phyloP scores from a whole-genome alignment of 768 basidiomycete species.

The Auriscalpium orientale region DNA sequence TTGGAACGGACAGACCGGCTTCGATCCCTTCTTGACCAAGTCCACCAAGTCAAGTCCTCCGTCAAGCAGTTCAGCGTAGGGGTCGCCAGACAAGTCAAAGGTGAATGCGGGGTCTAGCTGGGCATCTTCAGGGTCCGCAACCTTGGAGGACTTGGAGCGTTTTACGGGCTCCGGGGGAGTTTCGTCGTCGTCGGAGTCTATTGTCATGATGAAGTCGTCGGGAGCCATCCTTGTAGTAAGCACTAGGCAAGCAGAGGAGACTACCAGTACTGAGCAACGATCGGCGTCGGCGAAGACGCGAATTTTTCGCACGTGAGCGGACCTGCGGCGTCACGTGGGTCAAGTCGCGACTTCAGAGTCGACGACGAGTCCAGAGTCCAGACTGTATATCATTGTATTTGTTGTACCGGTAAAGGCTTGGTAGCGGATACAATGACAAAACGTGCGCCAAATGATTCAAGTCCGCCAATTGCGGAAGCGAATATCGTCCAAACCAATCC shows the following conservation, averaged over 20 bases:
- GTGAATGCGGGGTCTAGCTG: slow-evolving; percentile 75
- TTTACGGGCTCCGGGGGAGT: slow-evolving; percentile 2
- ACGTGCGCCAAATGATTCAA: slow-evolving; percentile 31
- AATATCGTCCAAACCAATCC: slow-evolving; percentile 40
- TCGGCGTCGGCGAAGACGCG: no score
- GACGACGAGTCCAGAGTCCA: no score
- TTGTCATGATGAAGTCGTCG: slow-evolving; percentile 74
- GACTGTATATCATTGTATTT: no score
- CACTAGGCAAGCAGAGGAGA: background rate
- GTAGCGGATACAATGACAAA: slow-evolving; percentile 38
- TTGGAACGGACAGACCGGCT: slow-evolving; percentile 40
- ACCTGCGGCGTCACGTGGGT: no score
- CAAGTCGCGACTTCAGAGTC: no score
- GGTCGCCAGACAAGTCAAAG: slow-evolving; percentile 74
- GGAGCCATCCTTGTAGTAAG: slow-evolving; percentile 27
- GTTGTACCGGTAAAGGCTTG: slow-evolving; percentile 11
- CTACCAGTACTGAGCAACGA: no score
- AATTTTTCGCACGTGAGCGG: no score
- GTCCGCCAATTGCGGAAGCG: slow-evolving; percentile 30
- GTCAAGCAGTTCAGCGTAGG: slow-evolving; percentile 49
- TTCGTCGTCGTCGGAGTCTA: slow-evolving; percentile 74
- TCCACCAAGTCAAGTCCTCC: slow-evolving; percentile 38
- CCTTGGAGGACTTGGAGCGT: slow-evolving; percentile 6
- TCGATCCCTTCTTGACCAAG: slow-evolving; percentile 52
- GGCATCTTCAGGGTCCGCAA: slow-evolving; percentile 41